Percentiles rank a stretch among this genome's conserved stretches.
Conservation (phyloP, 345 rosid species). For the Bruguiera gymnorhiza region DNA sequence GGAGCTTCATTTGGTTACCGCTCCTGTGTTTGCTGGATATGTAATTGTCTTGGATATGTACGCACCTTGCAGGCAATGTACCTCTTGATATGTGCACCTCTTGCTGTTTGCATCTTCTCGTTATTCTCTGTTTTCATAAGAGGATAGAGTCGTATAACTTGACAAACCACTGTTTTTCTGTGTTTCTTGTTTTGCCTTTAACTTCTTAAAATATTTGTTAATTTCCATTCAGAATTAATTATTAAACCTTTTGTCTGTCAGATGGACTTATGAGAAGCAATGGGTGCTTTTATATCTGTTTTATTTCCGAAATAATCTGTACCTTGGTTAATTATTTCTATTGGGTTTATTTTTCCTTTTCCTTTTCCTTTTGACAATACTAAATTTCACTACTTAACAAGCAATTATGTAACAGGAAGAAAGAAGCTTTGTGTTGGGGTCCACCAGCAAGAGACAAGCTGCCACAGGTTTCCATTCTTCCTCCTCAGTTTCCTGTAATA, state of each 20-base stretch:
- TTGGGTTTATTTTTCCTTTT: not conserved
- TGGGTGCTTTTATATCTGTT: not conserved
- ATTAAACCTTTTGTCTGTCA: not conserved
- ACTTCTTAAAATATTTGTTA: not conserved
- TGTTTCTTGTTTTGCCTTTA: not conserved
- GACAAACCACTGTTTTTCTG: not conserved
- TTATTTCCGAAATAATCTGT: not conserved
- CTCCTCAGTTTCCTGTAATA: not conserved
- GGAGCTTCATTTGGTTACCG: no score
- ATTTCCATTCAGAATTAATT: not conserved
- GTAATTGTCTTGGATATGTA: no score
- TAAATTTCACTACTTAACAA: not conserved
- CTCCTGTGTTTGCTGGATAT: no score
- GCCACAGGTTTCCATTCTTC: conserved; percentile 1
- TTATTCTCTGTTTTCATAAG: no score
- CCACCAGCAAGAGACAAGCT: not conserved
- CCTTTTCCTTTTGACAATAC: not conserved
- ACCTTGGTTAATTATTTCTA: not conserved
- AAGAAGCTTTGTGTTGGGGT: not conserved
- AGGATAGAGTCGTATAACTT: no score
- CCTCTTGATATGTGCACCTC: no score
- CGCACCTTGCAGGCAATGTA: no score
- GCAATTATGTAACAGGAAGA: not conserved
- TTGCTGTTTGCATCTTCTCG: no score
- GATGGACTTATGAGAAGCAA: not conserved